Evolutionary conservation across 2,329 filamentous ascomycete genomes (phyloP).

Genomic region (Zasmidium citrigriseum): DNA sequence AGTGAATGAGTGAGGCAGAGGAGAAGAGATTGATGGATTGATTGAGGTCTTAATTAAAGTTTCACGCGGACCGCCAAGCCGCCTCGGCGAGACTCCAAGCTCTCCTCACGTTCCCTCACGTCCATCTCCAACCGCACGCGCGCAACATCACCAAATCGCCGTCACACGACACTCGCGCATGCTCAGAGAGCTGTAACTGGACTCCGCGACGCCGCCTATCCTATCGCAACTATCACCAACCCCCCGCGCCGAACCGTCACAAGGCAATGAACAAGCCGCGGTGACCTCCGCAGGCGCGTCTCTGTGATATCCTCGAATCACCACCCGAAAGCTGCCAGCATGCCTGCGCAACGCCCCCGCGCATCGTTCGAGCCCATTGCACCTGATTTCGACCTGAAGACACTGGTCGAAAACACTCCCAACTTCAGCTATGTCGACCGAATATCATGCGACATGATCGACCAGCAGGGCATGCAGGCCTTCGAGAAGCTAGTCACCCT

Average conservation of each 20-base stretch:
- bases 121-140: conserved; percentile 7
- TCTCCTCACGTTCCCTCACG: conserved; percentile 9
- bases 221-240: background rate
- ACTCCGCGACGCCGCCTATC: conserved; percentile 3
- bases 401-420: conserved; percentile 72
- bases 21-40: background rate
- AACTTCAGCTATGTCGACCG: conserved; percentile 88
- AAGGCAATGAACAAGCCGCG: conserved; percentile 15
- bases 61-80: conserved; percentile 4
- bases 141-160: conserved; percentile 1
- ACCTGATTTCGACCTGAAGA: conserved; percentile 76
- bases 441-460: conserved; percentile 76
- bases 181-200: conserved; percentile 4
- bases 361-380: conserved; percentile 91
- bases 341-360: conserved; percentile 78
- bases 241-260: conserved; percentile 1
- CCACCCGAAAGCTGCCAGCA: conserved; percentile 38
- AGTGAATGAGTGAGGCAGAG: background rate
- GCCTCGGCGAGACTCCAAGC: background rate
- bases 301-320: background rate
- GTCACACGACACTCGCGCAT: background rate
- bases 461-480: conserved; percentile 70
- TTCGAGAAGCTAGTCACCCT: conserved; percentile 84
- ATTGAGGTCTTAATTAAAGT: background rate
- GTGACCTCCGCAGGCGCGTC: conserved; percentile 10